Percentiles rank a stretch among this genome's conserved stretches.
Conservation (phyloP, 2,329 filamentous ascomycete species). For the Epichloe aotearoae region DNA sequence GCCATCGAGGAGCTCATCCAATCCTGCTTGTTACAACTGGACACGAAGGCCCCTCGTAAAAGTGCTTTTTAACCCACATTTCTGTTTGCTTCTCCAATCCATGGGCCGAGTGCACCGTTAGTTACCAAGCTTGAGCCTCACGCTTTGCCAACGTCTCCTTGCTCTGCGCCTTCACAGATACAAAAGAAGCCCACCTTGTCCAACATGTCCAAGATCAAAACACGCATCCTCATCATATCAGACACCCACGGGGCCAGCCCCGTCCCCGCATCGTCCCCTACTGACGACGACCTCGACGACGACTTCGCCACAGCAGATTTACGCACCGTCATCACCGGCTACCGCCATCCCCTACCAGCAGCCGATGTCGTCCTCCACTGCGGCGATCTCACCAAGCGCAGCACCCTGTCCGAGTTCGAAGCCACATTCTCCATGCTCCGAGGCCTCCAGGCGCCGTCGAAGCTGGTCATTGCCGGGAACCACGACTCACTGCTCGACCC, state of each 20-base stretch:
- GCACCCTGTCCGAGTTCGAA: slow-evolving; percentile 26
- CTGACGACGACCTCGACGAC: background rate
- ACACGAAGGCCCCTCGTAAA: no score
- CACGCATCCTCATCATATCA: slow-evolving; percentile 25
- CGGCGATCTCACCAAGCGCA: slow-evolving; percentile 35
- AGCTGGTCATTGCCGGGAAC: slow-evolving; percentile 42
- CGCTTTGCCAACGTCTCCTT: no score
- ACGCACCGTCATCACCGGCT: slow-evolving; percentile 13
- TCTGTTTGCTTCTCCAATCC: background rate
- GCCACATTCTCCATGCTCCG: slow-evolving; percentile 29
- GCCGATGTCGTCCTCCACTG: slow-evolving; percentile 39
- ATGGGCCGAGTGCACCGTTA: no score
- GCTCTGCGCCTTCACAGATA: background rate
- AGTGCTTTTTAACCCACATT: background rate
- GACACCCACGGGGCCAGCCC: slow-evolving; percentile 20
- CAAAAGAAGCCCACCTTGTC: background rate
- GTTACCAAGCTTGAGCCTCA: no score
- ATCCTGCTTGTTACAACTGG: no score
- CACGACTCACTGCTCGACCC: slow-evolving; percentile 35
- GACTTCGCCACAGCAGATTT: slow-evolving; percentile 9
- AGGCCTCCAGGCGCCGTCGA: slow-evolving; percentile 32
- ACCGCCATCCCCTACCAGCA: slow-evolving; percentile 17
- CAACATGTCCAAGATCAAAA: slow-evolving; percentile 15
- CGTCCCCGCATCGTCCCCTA: background rate
- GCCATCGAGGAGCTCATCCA: no score